phyloP scores from a whole-genome alignment of 2,329 filamentous ascomycete genomes.

The Exophiala aquamarina region DNA sequence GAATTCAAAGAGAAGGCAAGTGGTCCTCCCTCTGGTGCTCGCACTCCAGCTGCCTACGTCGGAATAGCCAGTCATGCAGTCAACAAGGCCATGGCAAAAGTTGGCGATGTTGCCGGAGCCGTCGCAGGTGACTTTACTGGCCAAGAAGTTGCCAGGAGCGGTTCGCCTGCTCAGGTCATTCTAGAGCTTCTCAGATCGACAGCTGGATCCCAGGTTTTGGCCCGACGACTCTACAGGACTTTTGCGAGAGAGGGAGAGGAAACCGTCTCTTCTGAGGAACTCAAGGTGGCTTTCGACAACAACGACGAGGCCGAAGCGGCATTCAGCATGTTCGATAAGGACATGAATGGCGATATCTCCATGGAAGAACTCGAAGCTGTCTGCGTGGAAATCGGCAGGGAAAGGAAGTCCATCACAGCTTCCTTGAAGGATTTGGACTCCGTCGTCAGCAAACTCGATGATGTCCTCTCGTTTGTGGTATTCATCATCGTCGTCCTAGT shows the following conservation, averaged over 20 bases:
- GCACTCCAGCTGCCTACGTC: slow-evolving; percentile 73
- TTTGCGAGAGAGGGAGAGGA: slow-evolving; percentile 74
- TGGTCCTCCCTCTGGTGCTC: slow-evolving; percentile 57
- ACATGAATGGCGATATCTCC: slow-evolving; percentile 93
- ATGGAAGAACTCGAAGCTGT: slow-evolving; percentile 93
- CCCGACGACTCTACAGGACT: slow-evolving; percentile 83
- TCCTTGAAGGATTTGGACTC: slow-evolving; percentile 94
- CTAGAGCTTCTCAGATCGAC: slow-evolving; percentile 73
- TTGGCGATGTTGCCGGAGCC: slow-evolving; percentile 80
- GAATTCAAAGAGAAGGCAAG: slow-evolving; percentile 66
- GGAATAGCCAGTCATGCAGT: slow-evolving; percentile 71
- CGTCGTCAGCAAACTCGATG: slow-evolving; percentile 84
- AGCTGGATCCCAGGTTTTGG: slow-evolving; percentile 75
- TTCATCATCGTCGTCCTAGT: slow-evolving; percentile 77
- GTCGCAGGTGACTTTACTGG: slow-evolving; percentile 93
- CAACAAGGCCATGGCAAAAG: slow-evolving; percentile 71
- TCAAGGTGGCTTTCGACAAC: slow-evolving; percentile 75
- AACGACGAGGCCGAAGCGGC: slow-evolving; percentile 85
- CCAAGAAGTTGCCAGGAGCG: slow-evolving; percentile 64
- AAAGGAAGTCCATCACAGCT: slow-evolving; percentile 92
- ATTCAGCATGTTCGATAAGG: slow-evolving; percentile 91
- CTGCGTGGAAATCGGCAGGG: slow-evolving; percentile 89
- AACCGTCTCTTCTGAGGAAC: slow-evolving; percentile 73
- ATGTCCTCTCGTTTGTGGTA: slow-evolving; percentile 86
- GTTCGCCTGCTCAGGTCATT: slow-evolving; percentile 81